Conservation (phyloP, 1,139 yeast genomes). For the Protomyces arabidopsidicola region DNA sequence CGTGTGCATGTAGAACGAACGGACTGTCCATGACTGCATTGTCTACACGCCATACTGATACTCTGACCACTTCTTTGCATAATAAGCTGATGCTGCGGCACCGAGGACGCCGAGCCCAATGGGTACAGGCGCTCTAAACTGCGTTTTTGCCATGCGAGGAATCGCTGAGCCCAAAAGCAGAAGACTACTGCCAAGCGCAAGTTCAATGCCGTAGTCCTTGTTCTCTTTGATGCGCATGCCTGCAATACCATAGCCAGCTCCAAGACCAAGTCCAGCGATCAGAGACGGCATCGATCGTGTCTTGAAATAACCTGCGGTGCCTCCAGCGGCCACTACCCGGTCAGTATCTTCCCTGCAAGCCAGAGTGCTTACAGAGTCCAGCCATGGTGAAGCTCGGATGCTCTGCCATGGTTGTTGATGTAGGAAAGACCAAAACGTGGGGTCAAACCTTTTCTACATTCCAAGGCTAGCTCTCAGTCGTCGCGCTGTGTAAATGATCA, state of each 20-base stretch:
- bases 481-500: no score
- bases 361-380: conserved; percentile 45
- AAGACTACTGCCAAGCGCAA: conserved; percentile 69
- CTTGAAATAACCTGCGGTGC: conserved; percentile 60
- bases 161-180: conserved; percentile 64
- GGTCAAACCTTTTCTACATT: no score
- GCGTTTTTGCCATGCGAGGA: conserved; percentile 52
- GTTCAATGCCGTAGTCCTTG: conserved; percentile 73
- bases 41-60: conserved; percentile 44
- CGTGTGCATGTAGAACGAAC: no score
- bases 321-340: conserved; percentile 56
- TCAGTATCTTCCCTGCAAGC: background rate
- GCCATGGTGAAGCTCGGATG: conserved; percentile 75
- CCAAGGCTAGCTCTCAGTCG: no score
- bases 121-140: conserved; percentile 71
- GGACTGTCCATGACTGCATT: background rate
- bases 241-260: conserved; percentile 66
- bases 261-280: conserved; percentile 67
- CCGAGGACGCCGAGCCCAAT: conserved; percentile 62
- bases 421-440: no score
- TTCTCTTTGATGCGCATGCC: conserved; percentile 63
- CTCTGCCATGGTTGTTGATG: conserved; percentile 16
- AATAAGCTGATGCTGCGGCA: conserved; percentile 60
- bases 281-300: conserved; percentile 76
- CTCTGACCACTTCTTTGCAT: conserved; percentile 65